These are phyloP conservation scores for Tetrahymena malaccensis DNA, from an alignment of 73 alveolate species.

Conservation along the genomic window DNA sequence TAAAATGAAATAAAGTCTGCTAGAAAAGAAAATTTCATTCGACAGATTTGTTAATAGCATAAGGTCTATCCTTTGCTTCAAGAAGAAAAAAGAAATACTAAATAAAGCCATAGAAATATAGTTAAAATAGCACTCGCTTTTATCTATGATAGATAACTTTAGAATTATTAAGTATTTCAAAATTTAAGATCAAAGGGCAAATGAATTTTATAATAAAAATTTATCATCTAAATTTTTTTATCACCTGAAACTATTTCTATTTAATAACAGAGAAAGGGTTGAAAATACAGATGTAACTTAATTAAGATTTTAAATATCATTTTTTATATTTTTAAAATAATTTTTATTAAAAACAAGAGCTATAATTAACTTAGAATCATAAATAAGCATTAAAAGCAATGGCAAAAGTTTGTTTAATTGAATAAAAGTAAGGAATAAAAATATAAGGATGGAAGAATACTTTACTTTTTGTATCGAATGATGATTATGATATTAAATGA, in stretches of 20 bases:
- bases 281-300: background rate
- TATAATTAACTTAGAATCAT: background rate
- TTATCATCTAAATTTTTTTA: background rate
- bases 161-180: background rate
- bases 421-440: background rate
- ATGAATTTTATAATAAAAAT: background rate
- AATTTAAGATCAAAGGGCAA: background rate
- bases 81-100: background rate
- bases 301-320: background rate
- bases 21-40: background rate
- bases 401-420: background rate
- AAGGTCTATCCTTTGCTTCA: background rate
- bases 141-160: background rate
- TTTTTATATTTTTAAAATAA: background rate
- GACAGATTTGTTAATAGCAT: background rate
- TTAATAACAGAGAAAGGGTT: background rate
- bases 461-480: background rate
- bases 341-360: background rate
- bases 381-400: background rate
- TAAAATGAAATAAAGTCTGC: background rate
- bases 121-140: background rate
- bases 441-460: background rate
- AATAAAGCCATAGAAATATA: background rate
- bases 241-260: background rate
- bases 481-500: background rate